Evolutionary conservation across 1,284 basidiomycete species (phyloP).

Genomic region (Athelia sp.): DNA sequence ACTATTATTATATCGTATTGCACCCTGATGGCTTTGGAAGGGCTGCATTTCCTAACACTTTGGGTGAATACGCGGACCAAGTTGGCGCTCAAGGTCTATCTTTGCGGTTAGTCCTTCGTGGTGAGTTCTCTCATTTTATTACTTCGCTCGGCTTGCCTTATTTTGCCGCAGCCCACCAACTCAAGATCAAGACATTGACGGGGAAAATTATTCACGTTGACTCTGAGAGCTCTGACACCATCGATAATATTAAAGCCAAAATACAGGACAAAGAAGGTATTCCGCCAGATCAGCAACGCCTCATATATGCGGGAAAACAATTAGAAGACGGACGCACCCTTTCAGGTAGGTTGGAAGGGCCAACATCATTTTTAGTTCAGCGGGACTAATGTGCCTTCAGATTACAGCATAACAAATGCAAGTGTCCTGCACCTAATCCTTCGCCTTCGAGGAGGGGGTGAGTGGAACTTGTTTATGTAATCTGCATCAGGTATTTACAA

Average conservation of each 20-base stretch:
- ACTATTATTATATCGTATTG: background rate
- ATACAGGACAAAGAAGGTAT: constrained; percentile 33
- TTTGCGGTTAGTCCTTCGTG: background rate
- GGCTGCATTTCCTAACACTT: background rate
- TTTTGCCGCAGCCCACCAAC: background rate
- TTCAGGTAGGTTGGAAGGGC: background rate
- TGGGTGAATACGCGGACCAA: background rate
- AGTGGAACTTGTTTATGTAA: background rate
- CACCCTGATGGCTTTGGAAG: background rate
- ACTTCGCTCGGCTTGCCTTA: background rate
- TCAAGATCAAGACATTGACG: constrained; percentile 95
- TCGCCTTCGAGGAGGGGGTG: constrained; percentile 9
- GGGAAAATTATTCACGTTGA: constrained; percentile 92
- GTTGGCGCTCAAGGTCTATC: background rate
- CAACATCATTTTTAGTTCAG: background rate
- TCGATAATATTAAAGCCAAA: constrained; percentile 29
- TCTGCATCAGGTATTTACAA: background rate
- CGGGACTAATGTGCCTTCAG: background rate
- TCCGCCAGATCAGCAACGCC: constrained; percentile 49
- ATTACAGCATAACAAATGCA: constrained; percentile 9
- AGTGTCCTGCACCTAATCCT: constrained; percentile 10
- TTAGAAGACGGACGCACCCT: constrained; percentile 38
- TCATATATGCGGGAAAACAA: constrained; percentile 53
- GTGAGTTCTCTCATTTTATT: background rate
- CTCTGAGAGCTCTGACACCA: constrained; percentile 29